Base-by-base conservation (phyloP, 2,329 filamentous ascomycete genomes). In the Calonectria crousiana region DNA sequence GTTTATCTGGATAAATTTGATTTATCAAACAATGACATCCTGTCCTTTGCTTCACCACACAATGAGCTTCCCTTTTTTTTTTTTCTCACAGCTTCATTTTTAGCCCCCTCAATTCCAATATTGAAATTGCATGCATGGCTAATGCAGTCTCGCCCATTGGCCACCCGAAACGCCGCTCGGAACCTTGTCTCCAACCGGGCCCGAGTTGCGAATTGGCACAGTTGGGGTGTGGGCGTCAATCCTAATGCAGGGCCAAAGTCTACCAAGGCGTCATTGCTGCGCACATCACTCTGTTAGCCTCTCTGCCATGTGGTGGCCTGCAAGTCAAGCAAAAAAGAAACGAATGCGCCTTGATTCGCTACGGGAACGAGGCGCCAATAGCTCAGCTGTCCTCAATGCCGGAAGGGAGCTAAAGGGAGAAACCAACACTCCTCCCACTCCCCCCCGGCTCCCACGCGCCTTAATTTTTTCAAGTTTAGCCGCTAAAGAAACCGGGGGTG, bases 271-370 rank as follows among this genome's bases (percentile, higher is more conserved):
- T 53, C 51, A 18, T 14, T 38, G 56, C 36, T 23, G 56, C 32
- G 56, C 32, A 38, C 56, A 60, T 60, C 32, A 60, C 18, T 38
- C 20, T 53, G 23, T 16, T 52, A 23, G 30, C 23, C 28, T 60
- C 36, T 60, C 56, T 67, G 65, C 65, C 65, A 67, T 67, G 65
- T 67, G 65, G 47, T 52, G 28, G 49, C 47, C 47, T 67, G 65
- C 47, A 53, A 38, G 65, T 41, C 49, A 67, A 53, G 26, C 16
- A 16, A 32, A 56, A 67, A 67, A 38, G 23, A 56, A 67, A 53
- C 23, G 18, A 60, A n/a, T 5, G 6, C 32, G 30, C 32, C n/a
- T 38, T 8, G 32, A 38, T 38, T 38, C n/a, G 32, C 56, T 36
- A 38, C 38, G 11, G 23, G 34, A 20, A 30, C 11, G 20, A 32